Percentiles rank a stretch among this genome's conserved stretches.
These are phyloP conservation scores for Triticum urartu DNA, from an alignment of 176 grass and related monocot genomes.

Conservation along the genomic window DNA sequence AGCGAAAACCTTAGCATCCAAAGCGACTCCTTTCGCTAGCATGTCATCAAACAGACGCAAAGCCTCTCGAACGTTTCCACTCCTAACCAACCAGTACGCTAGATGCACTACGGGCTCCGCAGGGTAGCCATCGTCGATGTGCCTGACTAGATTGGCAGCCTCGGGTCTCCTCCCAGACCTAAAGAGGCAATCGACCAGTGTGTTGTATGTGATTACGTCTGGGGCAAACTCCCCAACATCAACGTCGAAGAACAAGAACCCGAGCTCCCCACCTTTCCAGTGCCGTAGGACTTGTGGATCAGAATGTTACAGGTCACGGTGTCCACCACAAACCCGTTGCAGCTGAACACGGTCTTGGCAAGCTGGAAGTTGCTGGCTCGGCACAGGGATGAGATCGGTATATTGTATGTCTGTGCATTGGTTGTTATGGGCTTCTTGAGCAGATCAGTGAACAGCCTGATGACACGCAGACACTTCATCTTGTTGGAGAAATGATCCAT, in stretches of 20 bases:
- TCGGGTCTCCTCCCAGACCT: slow-evolving; percentile 54
- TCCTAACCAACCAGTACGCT: no score
- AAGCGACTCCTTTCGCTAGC: no score
- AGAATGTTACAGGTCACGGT: slow-evolving; percentile 69
- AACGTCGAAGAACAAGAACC: slow-evolving; percentile 53
- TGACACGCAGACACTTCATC: slow-evolving; percentile 50
- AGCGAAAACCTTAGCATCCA: no score
- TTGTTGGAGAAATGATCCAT: slow-evolving; percentile 75
- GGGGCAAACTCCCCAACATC: slow-evolving; percentile 48
- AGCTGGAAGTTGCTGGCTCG: slow-evolving; percentile 60
- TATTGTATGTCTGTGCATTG: slow-evolving; percentile 55
- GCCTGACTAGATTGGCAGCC: slow-evolving; percentile 57
- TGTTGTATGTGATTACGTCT: slow-evolving; percentile 55
- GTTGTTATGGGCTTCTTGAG: slow-evolving; percentile 77
- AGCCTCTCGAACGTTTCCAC: no score
- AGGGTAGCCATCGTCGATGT: no score
- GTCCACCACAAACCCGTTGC: slow-evolving; percentile 65
- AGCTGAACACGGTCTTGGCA: slow-evolving; percentile 52
- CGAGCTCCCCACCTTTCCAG: slow-evolving; percentile 52
- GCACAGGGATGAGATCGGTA: slow-evolving; percentile 65
- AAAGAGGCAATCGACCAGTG: slow-evolving; percentile 67
- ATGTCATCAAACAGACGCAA: no score
- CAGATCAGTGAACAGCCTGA: slow-evolving; percentile 69
- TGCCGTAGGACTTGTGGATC: slow-evolving; percentile 60
- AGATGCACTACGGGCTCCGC: no score